Evolutionary conservation across 129 eudicot genomes (phyloP).

Genomic region (Lactuca sativa): DNA sequence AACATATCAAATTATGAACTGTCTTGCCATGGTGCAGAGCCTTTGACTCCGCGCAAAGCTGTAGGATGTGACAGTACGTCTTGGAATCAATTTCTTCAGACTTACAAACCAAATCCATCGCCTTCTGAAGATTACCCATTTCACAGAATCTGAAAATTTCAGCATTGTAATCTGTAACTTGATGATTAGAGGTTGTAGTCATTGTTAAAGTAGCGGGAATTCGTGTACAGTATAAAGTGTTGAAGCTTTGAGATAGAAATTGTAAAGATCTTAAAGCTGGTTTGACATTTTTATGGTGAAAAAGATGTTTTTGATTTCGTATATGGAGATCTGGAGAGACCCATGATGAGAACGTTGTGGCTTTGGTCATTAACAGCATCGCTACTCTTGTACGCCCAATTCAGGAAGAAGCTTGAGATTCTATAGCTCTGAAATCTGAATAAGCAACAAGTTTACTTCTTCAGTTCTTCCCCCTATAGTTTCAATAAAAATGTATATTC

Average conservation of each 20-base stretch:
- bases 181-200: slow-evolving; percentile 13
- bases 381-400: slow-evolving; percentile 7
- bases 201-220: not conserved
- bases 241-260: slow-evolving; percentile 10
- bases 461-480: not conserved
- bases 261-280: slow-evolving; percentile 30
- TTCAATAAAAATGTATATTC: not conserved
- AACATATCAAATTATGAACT: slow-evolving; percentile 42
- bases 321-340: slow-evolving; percentile 8
- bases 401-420: not conserved
- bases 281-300: slow-evolving; percentile 17
- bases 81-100: slow-evolving; percentile 41
- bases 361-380: slow-evolving; percentile 23
- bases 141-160: slow-evolving; percentile 46
- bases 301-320: not conserved
- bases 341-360: slow-evolving; percentile 15
- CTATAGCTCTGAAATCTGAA: not conserved
- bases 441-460: not conserved
- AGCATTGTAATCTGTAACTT: slow-evolving; percentile 23
- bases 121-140: slow-evolving; percentile 50
- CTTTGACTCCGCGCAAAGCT: slow-evolving; percentile 63
- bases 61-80: slow-evolving; percentile 52
- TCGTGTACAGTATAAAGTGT: slow-evolving; percentile 11
- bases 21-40: slow-evolving; percentile 45
- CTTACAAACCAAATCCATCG: slow-evolving; percentile 43